These are phyloP conservation scores for Mortierella hygrophila DNA, from an alignment of 192 early-diverging fungal genomes.

Conservation along the genomic window DNA sequence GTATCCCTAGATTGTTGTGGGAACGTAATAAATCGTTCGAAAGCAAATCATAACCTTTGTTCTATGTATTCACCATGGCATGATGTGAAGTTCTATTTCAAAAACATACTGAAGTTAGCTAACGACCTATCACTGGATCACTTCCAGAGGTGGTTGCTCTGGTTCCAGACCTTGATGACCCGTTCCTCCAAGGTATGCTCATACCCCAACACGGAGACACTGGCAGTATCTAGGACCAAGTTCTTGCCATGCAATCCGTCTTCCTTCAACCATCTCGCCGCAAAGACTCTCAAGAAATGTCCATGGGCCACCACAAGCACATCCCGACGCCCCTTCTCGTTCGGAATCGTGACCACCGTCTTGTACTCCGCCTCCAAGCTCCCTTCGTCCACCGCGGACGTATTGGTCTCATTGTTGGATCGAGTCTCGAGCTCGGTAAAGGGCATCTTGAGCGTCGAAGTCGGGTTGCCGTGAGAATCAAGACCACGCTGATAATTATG, in stretches of 20 bases:
- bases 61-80: too few relatives aligned
- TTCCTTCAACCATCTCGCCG: conserved; percentile 52
- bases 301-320: conserved; percentile 58
- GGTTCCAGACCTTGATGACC: conserved; percentile 56
- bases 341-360: conserved; percentile 23
- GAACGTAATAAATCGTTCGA: too few relatives aligned
- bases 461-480: conserved; percentile 27
- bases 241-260: conserved; percentile 43
- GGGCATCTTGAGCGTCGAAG: conserved; percentile 29
- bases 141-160: conserved; percentile 52
- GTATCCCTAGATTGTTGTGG: too few relatives aligned
- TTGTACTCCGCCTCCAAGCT: neutral
- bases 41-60: too few relatives aligned
- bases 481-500: conserved; percentile 45
- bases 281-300: conserved; percentile 58
- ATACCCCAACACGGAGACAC: conserved; percentile 55
- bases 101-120: too few relatives aligned
- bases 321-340: conserved; percentile 27
- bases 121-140: neutral
- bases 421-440: conserved; percentile 27
- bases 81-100: too few relatives aligned
- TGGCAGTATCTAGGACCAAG: conserved; percentile 59
- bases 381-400: neutral
- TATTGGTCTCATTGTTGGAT: neutral
- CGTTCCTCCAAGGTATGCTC: conserved; percentile 56